Base-by-base conservation (phyloP, 2,329 filamentous ascomycete species). In the Diaporthe destruens region DNA sequence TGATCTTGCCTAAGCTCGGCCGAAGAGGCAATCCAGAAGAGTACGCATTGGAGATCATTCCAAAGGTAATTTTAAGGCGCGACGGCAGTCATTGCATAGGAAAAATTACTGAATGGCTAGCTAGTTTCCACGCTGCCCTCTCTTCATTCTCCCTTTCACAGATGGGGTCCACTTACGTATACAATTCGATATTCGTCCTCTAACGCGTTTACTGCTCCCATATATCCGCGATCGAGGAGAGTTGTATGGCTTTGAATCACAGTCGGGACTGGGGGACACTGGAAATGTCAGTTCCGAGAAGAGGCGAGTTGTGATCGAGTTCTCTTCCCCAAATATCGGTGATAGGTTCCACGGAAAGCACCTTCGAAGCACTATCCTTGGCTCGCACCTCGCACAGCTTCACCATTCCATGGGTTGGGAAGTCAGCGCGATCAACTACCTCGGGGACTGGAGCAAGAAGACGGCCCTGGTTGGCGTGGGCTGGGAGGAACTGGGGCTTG, bases 391-490 rank as follows among this genome's bases (percentile, higher is more conserved):
- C 25, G 85, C 90, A 29, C 94, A 94, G 77, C 80, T 94, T 2
- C 93, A 94, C 79, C 85, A 91, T 77, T 85, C 82, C 23, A 89
- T 90, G 66, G 93, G 92, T 25, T 94, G 91, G 90, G 89, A 94
- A 47, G 91, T 94, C 0, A 81, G 90, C 56, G 86, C 89, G 32
- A 87, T 94, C 84, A 94, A 94, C 82, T 95, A 94, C 78, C 86
- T 94, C 0, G 93, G 93, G 47, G 93, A 95, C 79, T 95, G 93
- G 93, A 93, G 93, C 32, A 93, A 92, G 81, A 91, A 93, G 78
- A 93, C 88, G 61, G 87, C 87, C 73, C 86, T 94, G 11, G 82
- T 94, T 54, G 91, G 91, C 8, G 85, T 93, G 42, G 93, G 91
- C 0, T 95, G 90, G 81, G 83, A 91, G 75, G 87, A 87, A 75